These are phyloP conservation scores for Fusarium armeniacum DNA, from an alignment of 2,329 filamentous ascomycete species.

Conservation along the genomic window DNA sequence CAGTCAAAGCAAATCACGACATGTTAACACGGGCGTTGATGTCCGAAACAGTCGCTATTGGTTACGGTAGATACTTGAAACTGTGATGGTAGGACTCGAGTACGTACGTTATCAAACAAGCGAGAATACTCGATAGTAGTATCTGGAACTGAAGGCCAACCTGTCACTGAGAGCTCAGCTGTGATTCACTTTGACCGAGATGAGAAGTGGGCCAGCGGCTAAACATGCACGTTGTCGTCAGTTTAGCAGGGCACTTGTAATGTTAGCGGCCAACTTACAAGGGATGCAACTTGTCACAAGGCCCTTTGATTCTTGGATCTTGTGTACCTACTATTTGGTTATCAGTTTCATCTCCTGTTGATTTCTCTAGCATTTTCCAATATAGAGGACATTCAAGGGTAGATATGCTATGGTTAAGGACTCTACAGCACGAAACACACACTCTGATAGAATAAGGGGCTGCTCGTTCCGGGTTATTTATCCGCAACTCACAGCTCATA, in stretches of 20 bases:
- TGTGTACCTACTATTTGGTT: neutral
- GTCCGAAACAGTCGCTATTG: neutral
- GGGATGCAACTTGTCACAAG: constrained; percentile 30
- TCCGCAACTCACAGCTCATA: constrained; percentile 4
- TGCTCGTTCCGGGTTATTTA: neutral
- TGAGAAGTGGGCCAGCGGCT: constrained; percentile 31
- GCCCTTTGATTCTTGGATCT: constrained; percentile 15
- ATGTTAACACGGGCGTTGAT: neutral
- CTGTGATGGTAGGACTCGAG: neutral
- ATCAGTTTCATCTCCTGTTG: constrained; percentile 14
- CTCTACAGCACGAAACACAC: neutral
- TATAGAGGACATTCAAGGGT: neutral
- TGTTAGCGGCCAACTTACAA: constrained; percentile 22
- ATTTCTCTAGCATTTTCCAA: neutral
- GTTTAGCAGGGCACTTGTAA: constrained; percentile 17
- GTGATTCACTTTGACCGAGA: constrained; percentile 23
- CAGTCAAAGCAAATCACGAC: constrained; percentile 8
- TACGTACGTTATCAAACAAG: neutral
- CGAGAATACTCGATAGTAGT: neutral
- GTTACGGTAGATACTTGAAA: neutral
- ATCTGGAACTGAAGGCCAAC: neutral
- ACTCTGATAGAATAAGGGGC: neutral
- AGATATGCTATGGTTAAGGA: neutral
- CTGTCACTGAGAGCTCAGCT: constrained; percentile 15
- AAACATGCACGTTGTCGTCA: constrained; percentile 41